Evolutionary conservation across 2,329 filamentous ascomycete species (phyloP), one percentile per base, ranked within the genome.

Genomic region (Alternaria angustiovoidea): DNA sequence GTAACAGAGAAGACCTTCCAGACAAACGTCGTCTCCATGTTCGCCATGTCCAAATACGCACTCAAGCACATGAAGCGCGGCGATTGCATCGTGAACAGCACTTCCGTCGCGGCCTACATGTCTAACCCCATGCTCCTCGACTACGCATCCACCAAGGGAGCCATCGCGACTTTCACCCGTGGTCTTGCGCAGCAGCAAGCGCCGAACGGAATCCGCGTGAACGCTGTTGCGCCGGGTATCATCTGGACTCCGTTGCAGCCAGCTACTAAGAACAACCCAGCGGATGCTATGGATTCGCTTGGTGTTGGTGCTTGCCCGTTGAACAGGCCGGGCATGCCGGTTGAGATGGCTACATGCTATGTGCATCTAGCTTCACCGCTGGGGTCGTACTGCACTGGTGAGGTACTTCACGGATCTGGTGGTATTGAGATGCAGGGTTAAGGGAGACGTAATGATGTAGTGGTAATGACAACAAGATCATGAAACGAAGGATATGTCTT

Each of bases 11-110:
- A 82, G 64, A 85, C 83, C 0, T 89, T 88, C 79, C 81, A 91
- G 75, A 91, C 87, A 38, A 94, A 94, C 79, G 91, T 94, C 71
- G 89, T 93, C 77, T 85, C 89, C 9, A 89, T 87, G 81, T 94
- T 92, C 82, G 93, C 88, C 79, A 82, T 93, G 34, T 84, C 90
- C 57, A 94, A 94, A 76, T 91, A 93, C 71, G 80, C 85, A 12
- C 82, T 94, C 20, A 87, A 87, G 1, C 88, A 92, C 77, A 90
- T 94, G 87, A 85, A 86, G 69, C 76, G 78, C 26, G 91, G 91
- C 36, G 84, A 87, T 61, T 88, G 86, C 24, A 92, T 94, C 72
- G 91, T 94, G 82, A 94, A 93, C 81, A 92, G 91, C 74, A 87
- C 90, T 38, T 92, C 89, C 14, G 88, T 94, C 72, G 93, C 93